Evolutionary conservation across 805 yeast species (phyloP), one percentile per base, ranked within the genome.

Genomic region (Starmerella apis): DNA sequence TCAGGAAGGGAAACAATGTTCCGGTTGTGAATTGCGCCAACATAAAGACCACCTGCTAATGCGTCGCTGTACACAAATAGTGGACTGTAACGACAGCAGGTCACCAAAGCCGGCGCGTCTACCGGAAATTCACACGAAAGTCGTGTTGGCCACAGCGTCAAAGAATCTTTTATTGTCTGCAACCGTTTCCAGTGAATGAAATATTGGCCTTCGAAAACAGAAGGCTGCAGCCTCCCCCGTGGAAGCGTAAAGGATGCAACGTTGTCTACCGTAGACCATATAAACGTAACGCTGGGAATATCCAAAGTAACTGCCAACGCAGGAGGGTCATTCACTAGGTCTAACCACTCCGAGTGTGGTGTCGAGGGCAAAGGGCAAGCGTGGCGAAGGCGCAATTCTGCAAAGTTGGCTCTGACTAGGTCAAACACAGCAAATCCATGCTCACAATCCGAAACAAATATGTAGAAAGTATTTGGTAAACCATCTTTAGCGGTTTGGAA

Each of bases 51-150:
- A 2, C 30, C 30, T 3, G 9, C 5, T 16, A 38, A 6, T 4
- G 43, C 19, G n/a, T 38, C 43, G 5, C 25, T 38, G 43, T 38
- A 38, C 10, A 30, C 43, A n/a, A 38, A 38, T 14, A 38, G 31
- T 20, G 3, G 10, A 30, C 43, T 24, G 20, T 23, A 14, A 11
- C 20, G 16, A 6, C 30, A 24, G 30, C 6, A 24, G 3, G 30
- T 14, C 25, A 38, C 20, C 14, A 16, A 14, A 3, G 18, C 22
- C n/a, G 43, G 43, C 2, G 22, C 43, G 13, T 38, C 43, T 24
- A 16, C 20, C n/a, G 16, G 28, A 8, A 38, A 13, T 11, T 38
- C 30, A 5, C 20, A n/a, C 11, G 43, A 23, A 9, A 38, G 3
- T 30, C 8, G 11, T 11, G 43, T 4, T n/a, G 43, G 43, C 43